Conservation (phyloP, 257 asterid genomes). For the Penstemon barbatus region DNA sequence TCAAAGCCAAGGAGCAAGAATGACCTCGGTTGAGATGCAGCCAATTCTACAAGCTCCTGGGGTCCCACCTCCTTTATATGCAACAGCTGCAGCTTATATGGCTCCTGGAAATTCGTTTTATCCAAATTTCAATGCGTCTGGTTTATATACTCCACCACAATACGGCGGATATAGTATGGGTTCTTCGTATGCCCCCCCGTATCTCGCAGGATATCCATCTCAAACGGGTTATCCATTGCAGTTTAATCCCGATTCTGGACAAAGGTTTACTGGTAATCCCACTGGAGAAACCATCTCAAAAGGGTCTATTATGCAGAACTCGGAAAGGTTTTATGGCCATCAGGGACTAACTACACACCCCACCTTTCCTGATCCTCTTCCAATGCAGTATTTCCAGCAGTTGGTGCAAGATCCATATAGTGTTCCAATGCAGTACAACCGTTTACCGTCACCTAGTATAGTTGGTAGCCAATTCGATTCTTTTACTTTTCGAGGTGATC, state of each 20-base stretch:
- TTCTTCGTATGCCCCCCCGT: constrained; percentile 62
- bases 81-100: constrained; percentile 69
- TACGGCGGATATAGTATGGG: constrained; percentile 67
- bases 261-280: constrained; percentile 51
- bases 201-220: constrained; percentile 62
- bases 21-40: constrained; percentile 54
- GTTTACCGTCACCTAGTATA: constrained; percentile 44
- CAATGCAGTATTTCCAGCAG: constrained; percentile 71
- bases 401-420: constrained; percentile 56
- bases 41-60: constrained; percentile 52
- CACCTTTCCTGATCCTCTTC: constrained; percentile 58
- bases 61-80: constrained; percentile 59
- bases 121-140: constrained; percentile 51
- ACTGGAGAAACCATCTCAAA: constrained; percentile 49
- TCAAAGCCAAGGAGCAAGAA: constrained; percentile 44
- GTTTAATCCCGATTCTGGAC: constrained; percentile 59
- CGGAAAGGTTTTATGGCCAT: constrained; percentile 63
- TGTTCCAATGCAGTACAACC: constrained; percentile 55
- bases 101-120: constrained; percentile 63
- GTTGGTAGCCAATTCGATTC: constrained; percentile 46
- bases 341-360: constrained; percentile 65
- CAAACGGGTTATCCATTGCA: constrained; percentile 53
- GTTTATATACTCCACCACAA: constrained; percentile 70
- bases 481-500: constrained; percentile 53
- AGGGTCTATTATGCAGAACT: constrained; percentile 47